phyloP scores from a whole-genome alignment of 106 monocot species.

The Dioscorea dumetorum region DNA sequence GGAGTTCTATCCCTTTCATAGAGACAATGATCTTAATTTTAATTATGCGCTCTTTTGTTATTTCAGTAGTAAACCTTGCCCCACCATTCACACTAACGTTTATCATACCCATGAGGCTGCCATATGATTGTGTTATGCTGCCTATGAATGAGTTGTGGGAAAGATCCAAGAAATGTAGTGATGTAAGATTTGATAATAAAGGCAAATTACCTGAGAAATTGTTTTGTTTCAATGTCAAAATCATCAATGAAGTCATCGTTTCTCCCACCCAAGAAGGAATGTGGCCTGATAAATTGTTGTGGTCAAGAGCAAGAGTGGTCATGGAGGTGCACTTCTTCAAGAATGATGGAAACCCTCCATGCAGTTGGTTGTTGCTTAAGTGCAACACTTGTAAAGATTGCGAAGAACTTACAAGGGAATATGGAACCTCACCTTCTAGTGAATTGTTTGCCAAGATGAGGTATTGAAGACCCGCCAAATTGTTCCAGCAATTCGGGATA shows the following conservation, averaged over 20 bases:
- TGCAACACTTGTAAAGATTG: constrained; percentile 5
- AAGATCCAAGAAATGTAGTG: background rate
- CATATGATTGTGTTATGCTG: background rate
- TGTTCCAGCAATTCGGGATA: constrained; percentile 10
- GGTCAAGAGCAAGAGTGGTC: background rate
- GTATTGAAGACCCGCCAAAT: background rate
- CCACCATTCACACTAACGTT: background rate
- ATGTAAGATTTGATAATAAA: background rate
- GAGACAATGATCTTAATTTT: background rate
- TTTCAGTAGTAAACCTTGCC: background rate
- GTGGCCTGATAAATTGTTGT: background rate
- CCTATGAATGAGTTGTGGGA: background rate
- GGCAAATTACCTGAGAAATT: background rate
- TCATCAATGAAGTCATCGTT: background rate
- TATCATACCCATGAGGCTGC: background rate
- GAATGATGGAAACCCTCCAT: constrained; percentile 12
- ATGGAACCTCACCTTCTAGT: constrained; percentile 1
- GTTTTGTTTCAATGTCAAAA: background rate
- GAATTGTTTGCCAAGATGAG: constrained; percentile 2
- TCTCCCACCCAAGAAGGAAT: background rate
- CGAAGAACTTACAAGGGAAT: background rate
- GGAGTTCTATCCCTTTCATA: background rate
- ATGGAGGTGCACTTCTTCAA: constrained; percentile 9
- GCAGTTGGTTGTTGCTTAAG: constrained; percentile 13
- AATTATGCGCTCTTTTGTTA: background rate